These are phyloP conservation scores for Diaporthe velutina DNA, from an alignment of 2,329 filamentous ascomycete genomes.

Conservation along the genomic window DNA sequence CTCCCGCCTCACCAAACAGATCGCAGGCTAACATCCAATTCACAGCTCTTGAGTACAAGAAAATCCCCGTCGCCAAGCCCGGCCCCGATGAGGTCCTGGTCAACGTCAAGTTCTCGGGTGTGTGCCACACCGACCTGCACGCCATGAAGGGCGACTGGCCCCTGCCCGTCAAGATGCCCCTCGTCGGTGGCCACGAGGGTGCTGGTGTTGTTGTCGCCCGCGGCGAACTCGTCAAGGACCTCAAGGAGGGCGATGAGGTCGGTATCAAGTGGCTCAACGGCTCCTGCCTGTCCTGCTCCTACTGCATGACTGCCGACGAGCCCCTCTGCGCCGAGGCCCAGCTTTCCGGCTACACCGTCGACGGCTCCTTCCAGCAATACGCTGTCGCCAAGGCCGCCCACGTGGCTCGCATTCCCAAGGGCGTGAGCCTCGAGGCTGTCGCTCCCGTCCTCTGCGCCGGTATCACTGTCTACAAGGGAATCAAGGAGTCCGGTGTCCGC, in stretches of 20 bases:
- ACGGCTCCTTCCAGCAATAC: conserved; percentile 82
- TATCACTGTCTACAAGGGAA: conserved; percentile 82
- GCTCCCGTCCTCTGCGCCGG: conserved; percentile 80
- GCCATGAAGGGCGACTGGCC: conserved; percentile 93
- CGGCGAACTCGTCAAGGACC: conserved; percentile 73
- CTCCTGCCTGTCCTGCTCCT: conserved; percentile 75
- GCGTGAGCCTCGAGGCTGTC: conserved; percentile 71
- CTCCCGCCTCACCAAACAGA: background rate
- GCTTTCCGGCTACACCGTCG: conserved; percentile 79
- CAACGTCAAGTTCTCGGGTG: conserved; percentile 88
- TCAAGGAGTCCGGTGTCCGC: conserved; percentile 76
- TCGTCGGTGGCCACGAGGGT: conserved; percentile 86
- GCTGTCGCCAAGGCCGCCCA: conserved; percentile 78
- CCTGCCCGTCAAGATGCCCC: conserved; percentile 81
- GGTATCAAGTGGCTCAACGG: conserved; percentile 82
- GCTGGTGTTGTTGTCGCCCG: conserved; percentile 90
- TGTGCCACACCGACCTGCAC: conserved; percentile 80
- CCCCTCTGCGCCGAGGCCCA: conserved; percentile 73
- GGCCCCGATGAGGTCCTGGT: conserved; percentile 92
- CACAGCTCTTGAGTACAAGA: conserved; percentile 77
- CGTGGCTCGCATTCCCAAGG: conserved; percentile 75
- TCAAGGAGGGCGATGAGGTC: conserved; percentile 74
- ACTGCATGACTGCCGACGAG: conserved; percentile 76
- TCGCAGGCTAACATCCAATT: conserved; percentile 7
- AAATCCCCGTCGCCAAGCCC: conserved; percentile 84